Percentiles rank a stretch among this genome's conserved stretches.
phyloP scores from a whole-genome alignment of 495 filamentous ascomycete genomes.

The Neurospora tetraspora region DNA sequence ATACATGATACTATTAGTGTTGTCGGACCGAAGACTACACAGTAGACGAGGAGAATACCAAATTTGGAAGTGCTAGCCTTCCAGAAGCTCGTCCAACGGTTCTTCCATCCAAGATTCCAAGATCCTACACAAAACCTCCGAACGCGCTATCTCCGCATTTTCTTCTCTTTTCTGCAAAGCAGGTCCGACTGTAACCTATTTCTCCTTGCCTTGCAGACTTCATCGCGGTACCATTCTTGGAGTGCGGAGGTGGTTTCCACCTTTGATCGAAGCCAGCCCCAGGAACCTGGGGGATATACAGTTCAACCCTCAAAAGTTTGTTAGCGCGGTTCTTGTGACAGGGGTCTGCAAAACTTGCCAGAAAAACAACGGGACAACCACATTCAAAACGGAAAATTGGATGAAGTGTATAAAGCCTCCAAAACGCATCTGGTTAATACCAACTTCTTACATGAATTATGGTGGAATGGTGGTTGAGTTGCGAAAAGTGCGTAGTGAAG shows the following conservation, averaged over 20 bases:
- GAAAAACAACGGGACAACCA: no score
- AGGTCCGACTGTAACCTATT: neutral
- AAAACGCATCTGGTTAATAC: no score
- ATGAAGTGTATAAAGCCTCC: no score
- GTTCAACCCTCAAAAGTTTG: no score
- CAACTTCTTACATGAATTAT: no score
- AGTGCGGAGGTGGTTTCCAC: neutral
- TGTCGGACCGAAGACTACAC: neutral
- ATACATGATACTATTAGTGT: neutral
- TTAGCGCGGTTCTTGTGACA: no score
- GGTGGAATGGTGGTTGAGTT: no score
- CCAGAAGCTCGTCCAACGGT: neutral
- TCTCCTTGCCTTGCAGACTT: neutral
- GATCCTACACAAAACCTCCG: neutral
- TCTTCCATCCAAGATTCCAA: neutral
- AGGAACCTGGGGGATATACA: neutral
- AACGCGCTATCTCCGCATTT: neutral
- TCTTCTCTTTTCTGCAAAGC: neutral
- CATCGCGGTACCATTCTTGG: neutral
- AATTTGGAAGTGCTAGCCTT: neutral
- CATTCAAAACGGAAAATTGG: no score
- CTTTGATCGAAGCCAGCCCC: neutral
- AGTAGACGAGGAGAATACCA: neutral
- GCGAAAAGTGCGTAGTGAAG: no score
- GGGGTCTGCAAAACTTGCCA: no score